Evolutionary conservation across 148 eudicot genomes (phyloP).

Genomic region (Suaeda aralocaspica): DNA sequence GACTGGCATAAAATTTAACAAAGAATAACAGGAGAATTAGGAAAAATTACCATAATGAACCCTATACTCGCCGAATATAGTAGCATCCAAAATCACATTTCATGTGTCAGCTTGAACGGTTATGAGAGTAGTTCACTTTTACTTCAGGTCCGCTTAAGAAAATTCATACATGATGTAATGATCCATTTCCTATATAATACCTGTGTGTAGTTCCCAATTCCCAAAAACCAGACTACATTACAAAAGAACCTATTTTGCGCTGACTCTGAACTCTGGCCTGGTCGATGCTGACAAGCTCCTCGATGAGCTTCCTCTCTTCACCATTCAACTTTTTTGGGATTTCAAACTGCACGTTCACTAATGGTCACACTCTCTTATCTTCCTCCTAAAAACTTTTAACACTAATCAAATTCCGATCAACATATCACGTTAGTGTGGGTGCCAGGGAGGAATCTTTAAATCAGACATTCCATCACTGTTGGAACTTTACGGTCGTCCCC

Average conservation of each 20-base stretch:
- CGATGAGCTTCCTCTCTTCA: constrained; percentile 80
- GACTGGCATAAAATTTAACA: too few relatives aligned
- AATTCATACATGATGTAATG: neutral
- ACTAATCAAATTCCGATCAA: constrained; percentile 85
- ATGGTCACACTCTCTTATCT: constrained; percentile 79
- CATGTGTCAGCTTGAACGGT: neutral
- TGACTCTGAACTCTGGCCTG: constrained; percentile 54
- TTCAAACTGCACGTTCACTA: constrained; percentile 87
- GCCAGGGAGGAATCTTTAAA: constrained; percentile 77
- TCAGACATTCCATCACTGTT: constrained; percentile 84
- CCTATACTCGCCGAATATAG: neutral
- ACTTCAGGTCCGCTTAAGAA: neutral
- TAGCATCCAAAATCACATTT: constrained; percentile 9
- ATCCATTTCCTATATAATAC: too few relatives aligned
- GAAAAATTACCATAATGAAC: neutral
- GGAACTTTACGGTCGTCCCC: constrained; percentile 79
- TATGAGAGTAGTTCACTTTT: neutral
- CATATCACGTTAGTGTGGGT: constrained; percentile 78
- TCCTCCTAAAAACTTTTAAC: constrained; percentile 59
- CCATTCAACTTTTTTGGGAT: constrained; percentile 58
- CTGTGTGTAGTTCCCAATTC: neutral
- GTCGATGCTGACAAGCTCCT: constrained; percentile 63
- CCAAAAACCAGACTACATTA: neutral
- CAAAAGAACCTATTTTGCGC: constrained; percentile 30
- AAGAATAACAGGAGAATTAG: too few relatives aligned